A percentile compares a stretch with the other conserved stretches of the same genome.
Conservation (phyloP, 2,329 filamentous ascomycete genomes). For the Zymoseptoria passerinii region DNA sequence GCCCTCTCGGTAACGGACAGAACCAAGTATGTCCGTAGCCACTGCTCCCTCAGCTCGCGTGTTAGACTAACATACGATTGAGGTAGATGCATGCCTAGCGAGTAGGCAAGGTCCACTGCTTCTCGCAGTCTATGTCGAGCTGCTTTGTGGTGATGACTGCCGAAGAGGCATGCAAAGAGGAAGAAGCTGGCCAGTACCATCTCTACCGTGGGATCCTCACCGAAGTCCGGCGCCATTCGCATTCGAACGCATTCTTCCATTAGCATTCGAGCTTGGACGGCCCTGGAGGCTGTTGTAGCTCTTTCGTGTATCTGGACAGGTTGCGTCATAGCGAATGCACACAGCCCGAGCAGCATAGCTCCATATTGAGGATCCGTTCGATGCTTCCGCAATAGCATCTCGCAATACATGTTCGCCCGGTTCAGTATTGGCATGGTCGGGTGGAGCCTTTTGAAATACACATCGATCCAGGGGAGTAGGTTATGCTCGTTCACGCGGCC, state of each 20-base stretch:
- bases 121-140: conserved; percentile 24
- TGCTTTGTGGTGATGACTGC: conserved; percentile 21
- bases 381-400: conserved; percentile 37
- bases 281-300: conserved; percentile 20
- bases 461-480: conserved; percentile 33
- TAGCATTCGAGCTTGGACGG: conserved; percentile 34
- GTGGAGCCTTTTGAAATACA: conserved; percentile 39
- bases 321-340: conserved; percentile 38
- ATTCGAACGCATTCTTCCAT: conserved; percentile 38
- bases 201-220: conserved; percentile 23
- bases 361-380: conserved; percentile 37
- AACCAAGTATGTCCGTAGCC: conserved; percentile 33
- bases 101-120: conserved; percentile 34
- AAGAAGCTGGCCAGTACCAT: conserved; percentile 27
- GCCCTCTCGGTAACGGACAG: conserved; percentile 30
- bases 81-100: conserved; percentile 34
- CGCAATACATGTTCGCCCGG: conserved; percentile 34
- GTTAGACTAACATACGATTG: conserved; percentile 32
- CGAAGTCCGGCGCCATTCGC: conserved; percentile 35
- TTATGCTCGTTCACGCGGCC: conserved; percentile 34
- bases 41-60: conserved; percentile 33
- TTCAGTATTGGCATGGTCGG: conserved; percentile 37
- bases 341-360: conserved; percentile 36
- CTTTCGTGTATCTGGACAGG: conserved; percentile 38
- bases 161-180: conserved; percentile 26